Evolutionary conservation across 495 filamentous ascomycete species (phyloP).

Genomic region (Rhypophila decipiens): DNA sequence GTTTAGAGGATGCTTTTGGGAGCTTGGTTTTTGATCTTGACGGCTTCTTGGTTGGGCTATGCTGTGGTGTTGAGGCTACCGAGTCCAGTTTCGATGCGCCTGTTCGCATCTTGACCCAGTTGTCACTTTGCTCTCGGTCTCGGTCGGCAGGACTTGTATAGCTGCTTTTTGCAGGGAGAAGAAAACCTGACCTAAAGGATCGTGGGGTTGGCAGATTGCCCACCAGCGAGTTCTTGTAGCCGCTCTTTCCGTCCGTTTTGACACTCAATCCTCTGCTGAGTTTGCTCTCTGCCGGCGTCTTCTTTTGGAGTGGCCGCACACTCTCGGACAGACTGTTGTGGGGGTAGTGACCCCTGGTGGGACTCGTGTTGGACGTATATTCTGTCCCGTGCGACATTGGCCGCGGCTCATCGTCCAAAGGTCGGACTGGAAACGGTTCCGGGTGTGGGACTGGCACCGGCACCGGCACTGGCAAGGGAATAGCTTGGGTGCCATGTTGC

Average conservation of each 20-base stretch:
- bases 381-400: slow-evolving; percentile 76
- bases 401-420: slow-evolving; percentile 47
- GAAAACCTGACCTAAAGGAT: slow-evolving; percentile 68
- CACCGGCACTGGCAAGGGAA: neutral
- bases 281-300: slow-evolving; percentile 43
- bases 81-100: slow-evolving; percentile 73
- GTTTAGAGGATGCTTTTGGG: no score
- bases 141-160: no score
- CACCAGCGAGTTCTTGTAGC: slow-evolving; percentile 44
- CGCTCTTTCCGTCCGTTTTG: slow-evolving; percentile 50
- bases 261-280: slow-evolving; percentile 11
- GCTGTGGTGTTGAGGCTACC: slow-evolving; percentile 63
- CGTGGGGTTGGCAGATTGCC: slow-evolving; percentile 52
- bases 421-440: slow-evolving; percentile 39
- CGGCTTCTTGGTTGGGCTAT: no score
- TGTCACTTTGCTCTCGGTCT: no score
- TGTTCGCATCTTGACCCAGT: slow-evolving; percentile 45
- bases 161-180: no score
- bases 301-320: slow-evolving; percentile 61
- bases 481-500: no score
- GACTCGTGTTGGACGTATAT: slow-evolving; percentile 71
- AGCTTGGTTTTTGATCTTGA: no score
- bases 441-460: slow-evolving; percentile 5
- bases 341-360: slow-evolving; percentile 57
- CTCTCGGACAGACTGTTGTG: slow-evolving; percentile 70